A percentile compares a stretch with the other conserved stretches of the same genome.
These are phyloP conservation scores for Copromyces sp. DNA, from an alignment of 495 filamentous ascomycete genomes.

Conservation along the genomic window DNA sequence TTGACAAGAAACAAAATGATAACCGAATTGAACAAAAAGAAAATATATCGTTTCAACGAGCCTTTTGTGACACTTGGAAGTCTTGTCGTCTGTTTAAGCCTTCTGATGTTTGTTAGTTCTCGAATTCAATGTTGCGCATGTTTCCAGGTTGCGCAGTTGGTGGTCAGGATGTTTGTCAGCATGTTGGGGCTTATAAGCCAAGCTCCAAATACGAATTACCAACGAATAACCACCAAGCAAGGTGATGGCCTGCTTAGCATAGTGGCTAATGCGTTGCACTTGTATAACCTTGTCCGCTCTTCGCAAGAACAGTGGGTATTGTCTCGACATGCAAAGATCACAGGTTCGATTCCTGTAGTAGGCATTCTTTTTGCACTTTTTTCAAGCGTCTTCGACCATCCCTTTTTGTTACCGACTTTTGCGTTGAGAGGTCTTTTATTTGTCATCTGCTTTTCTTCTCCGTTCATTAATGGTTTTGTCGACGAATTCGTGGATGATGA, in stretches of 20 bases:
- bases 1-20: too few species aligned
- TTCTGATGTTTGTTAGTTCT: too few species aligned
- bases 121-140: too few species aligned
- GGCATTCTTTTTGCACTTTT: conserved; percentile 3
- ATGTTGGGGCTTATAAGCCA: background rate
- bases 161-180: background rate
- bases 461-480: too few species aligned
- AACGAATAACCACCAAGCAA: background rate
- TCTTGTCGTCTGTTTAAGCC: too few species aligned
- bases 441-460: too few species aligned
- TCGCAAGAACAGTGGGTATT: background rate
- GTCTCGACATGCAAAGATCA: conserved; percentile 20
- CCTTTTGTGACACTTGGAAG: too few species aligned
- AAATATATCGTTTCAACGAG: too few species aligned
- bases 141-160: background rate
- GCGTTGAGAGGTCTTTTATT: background rate
- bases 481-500: too few species aligned
- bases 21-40: too few species aligned
- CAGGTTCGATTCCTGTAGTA: conserved; percentile 24
- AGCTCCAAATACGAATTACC: background rate
- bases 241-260: conserved; percentile 18
- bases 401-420: background rate
- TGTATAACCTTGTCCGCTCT: conserved; percentile 14
- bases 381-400: background rate
- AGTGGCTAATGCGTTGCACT: conserved; percentile 28